Evolutionary conservation across 495 filamentous ascomycete species (phyloP), one percentile per base, ranked within the genome.

Genomic region (Rostrohypoxylon terebratum): DNA sequence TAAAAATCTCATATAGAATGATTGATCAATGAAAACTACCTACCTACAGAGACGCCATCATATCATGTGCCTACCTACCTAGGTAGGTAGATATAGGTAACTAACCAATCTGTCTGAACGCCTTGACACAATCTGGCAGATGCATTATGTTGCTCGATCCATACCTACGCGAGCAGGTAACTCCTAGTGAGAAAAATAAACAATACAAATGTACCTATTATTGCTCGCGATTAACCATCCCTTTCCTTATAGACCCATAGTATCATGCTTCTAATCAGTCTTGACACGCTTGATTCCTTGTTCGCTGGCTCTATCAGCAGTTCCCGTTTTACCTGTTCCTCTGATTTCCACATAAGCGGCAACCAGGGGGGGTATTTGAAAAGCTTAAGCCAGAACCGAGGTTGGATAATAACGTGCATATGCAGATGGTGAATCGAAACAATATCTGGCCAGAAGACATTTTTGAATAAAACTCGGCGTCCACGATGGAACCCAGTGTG

Each of bases 291-390:
- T 16, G 42, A 20, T n/a, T 18, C 48, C 10, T 1, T 11, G 4
- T 55, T 20, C 4, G 5, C 13, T 10, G 33, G 38, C 31, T 18
- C 51, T 31, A 14, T 23, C 9, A 38, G 14, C 36, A 71, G 6
- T 14, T 66, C 59, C 33, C 13, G 18, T 60, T 59, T 16, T 9
- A 71, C 61, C 5, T 33, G 28, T 9, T 53, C 45, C 21, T 73
- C 71, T 1, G 71, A 73, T 47, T 73, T 73, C 71, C 71, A 73
- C 42, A 74, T 74, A 13, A 74, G 57, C 25, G 71, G 55, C n/a
- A 74, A 18, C 71, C 71, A 74, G 3, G 66, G 20, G 9, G 71
- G 71, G 42, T 74, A 74, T 20, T 74, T 74, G 45, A 74, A 64
- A 0, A 70, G n/a, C 47, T 51, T 53, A 11, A 38, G 9, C 60